These are phyloP conservation scores for Cryptosporidium ubiquitum DNA, from an alignment of 169 alveolate genomes.

Conservation along the genomic window DNA sequence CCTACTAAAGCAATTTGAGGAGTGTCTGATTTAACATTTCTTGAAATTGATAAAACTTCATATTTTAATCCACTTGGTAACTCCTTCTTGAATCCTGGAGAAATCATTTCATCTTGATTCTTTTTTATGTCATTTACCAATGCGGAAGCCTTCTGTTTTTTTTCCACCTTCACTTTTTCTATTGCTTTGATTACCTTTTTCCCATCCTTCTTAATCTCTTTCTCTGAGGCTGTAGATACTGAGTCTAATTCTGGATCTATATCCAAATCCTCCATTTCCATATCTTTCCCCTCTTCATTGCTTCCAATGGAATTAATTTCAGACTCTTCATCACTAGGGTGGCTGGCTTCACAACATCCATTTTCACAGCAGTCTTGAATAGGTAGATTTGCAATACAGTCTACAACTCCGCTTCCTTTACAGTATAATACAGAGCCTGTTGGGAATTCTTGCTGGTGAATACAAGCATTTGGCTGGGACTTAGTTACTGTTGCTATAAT, in stretches of 20 bases:
- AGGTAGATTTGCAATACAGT: conserved; percentile 56
- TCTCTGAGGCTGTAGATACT: neutral
- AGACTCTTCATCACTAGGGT: neutral
- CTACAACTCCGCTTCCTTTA: conserved; percentile 52
- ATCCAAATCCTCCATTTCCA: neutral
- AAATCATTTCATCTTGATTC: neutral
- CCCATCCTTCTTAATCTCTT: neutral
- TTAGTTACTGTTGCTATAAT: conserved; percentile 48
- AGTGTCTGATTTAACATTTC: conserved; percentile 7
- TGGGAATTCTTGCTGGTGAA: conserved; percentile 46
- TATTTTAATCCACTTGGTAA: conserved; percentile 55
- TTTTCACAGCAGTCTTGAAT: neutral
- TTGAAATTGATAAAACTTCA: conserved; percentile 59
- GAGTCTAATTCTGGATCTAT: neutral
- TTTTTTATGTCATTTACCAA: neutral
- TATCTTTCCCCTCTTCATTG: neutral
- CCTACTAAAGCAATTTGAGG: conserved; percentile 71
- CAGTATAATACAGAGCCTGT: conserved; percentile 42
- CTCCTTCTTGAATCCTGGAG: conserved; percentile 57
- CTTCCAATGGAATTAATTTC: neutral
- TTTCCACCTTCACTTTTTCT: neutral
- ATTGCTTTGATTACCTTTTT: neutral
- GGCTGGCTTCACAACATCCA: conserved; percentile 9
- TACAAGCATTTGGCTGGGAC: conserved; percentile 62
- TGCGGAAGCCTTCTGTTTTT: neutral